Base-by-base conservation (phyloP, 441 rosid species). In the Daphne laureola region DNA sequence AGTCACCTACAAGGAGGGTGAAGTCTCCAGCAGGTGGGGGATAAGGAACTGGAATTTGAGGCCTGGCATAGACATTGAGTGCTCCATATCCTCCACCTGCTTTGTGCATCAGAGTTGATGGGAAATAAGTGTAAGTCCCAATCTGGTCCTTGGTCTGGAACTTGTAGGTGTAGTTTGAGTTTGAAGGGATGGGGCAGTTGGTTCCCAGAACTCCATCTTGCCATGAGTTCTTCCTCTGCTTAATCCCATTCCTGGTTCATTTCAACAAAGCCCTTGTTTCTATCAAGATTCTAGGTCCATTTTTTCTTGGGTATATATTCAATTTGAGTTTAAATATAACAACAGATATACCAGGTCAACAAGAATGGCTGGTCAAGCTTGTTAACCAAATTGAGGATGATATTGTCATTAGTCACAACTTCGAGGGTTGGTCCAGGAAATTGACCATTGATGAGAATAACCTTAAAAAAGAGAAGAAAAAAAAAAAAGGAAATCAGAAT, bases 161-260 rank as follows among this genome's bases (percentile, higher is more conserved):
- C 47, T 69, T 84, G 70, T 88, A 88, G 41, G 93, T 87, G 69
- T 67, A 91, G 82, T 91, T 91, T 6, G 93, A 61, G 74, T 86
- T 84, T 25, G 95, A 86, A 63, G 70, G 86, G 65, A 91, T 79
- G 43, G 98, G 95, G 59, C 98, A 91, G 62, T 86, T 91, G 57
- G 98, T 91, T 18, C 98, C 98, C 43, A 79, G 54, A 0, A 91
- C 96, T 16, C 96, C 98, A 59, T 91, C 98, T 74, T 91, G 95
- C 98, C 98, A 91, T 41, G 98, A 91, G 73, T 88, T 83, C 77
- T 88, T 91, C 83, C 98, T 82, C 62, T 91, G 98, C 58, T 91
- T 91, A 12, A 91, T 77, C 14, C 98, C 98, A 62, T 91, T 91
- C 96, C 98, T 91, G 48, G 53, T 16, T n/a, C 25, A 2, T 62